A percentile compares a stretch with the other conserved stretches of the same genome.
phyloP scores from a whole-genome alignment of 2,329 filamentous ascomycete species.

The Colletotrichum australisinense region DNA sequence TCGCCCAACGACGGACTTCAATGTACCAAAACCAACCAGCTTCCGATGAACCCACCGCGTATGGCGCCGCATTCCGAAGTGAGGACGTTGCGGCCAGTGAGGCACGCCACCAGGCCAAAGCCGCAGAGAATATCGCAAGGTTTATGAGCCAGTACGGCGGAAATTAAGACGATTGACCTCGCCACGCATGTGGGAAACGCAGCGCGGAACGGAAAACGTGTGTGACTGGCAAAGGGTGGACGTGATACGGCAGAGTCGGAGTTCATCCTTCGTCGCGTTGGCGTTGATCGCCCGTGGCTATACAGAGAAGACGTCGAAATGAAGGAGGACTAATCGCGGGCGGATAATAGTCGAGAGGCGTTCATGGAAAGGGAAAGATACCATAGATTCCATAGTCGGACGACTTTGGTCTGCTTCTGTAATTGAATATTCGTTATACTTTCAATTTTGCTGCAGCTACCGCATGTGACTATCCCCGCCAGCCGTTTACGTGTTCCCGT shows the following conservation, averaged over 20 bases:
- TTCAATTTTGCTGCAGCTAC: not conserved
- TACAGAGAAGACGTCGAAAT: not conserved
- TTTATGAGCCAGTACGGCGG: not conserved
- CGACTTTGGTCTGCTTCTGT: not conserved
- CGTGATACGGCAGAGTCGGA: not conserved
- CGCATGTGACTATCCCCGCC: not conserved
- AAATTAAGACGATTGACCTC: not conserved
- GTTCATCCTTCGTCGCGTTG: not conserved
- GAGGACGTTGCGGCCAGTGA: not conserved
- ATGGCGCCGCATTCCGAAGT: not conserved
- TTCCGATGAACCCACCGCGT: not conserved
- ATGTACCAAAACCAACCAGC: not conserved
- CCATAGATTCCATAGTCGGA: not conserved
- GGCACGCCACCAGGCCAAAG: not conserved
- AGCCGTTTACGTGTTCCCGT: not conserved
- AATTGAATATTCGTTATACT: not conserved
- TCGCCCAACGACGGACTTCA: not conserved
- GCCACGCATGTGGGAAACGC: too few relatives aligned
- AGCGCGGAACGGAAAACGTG: not conserved
- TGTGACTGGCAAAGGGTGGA: not conserved
- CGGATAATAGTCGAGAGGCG: not conserved
- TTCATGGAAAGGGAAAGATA: not conserved
- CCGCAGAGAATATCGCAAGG: not conserved
- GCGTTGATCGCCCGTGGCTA: not conserved
- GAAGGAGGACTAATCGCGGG: not conserved